Conservation (phyloP, 441 rosid genomes). For the Corymbia citriodora region DNA sequence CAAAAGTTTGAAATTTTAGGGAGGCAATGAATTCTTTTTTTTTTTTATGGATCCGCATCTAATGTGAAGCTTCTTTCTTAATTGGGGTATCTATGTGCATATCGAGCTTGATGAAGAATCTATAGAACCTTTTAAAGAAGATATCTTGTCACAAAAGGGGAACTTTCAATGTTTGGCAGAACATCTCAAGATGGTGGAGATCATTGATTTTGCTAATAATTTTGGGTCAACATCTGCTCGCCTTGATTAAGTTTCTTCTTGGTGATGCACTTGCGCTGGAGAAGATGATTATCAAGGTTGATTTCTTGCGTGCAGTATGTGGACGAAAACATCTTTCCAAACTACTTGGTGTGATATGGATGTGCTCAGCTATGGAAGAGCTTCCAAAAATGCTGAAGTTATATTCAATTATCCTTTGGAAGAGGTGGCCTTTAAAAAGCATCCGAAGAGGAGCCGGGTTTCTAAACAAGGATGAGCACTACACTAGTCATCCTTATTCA, state of each 20-base stretch:
- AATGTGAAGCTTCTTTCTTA: neutral
- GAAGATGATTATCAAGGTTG: neutral
- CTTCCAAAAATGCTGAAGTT: neutral
- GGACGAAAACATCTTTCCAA: neutral
- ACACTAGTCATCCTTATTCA: neutral
- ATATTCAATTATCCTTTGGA: neutral
- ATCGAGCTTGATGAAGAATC: neutral
- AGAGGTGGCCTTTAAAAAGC: neutral
- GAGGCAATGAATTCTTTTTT: neutral
- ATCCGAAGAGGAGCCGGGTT: neutral
- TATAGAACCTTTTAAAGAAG: neutral
- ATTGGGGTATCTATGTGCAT: neutral
- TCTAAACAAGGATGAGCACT: no score
- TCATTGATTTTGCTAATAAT: neutral
- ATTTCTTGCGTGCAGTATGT: neutral
- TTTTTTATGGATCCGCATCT: neutral
- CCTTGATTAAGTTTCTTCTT: neutral
- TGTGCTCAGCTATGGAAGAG: no score
- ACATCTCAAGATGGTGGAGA: neutral
- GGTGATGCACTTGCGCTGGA: neutral
- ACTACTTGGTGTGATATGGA: neutral
- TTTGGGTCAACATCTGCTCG: neutral
- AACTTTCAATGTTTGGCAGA: neutral
- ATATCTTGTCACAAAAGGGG: neutral
- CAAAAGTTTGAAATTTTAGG: neutral